Conservation (phyloP, 73 alveolate genomes). For the Paramecium primaurelia region DNA sequence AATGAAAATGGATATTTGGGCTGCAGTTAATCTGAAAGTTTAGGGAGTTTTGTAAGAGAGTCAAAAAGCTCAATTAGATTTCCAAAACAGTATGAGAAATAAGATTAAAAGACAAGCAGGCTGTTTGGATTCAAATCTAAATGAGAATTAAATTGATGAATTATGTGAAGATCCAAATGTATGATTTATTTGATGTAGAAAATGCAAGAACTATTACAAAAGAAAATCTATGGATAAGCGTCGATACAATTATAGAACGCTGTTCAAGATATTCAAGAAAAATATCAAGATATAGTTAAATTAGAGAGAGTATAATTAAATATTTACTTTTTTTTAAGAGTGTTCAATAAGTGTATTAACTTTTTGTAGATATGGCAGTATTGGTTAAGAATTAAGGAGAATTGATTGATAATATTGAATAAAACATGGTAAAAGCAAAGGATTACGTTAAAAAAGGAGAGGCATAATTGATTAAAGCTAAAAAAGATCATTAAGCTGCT, state of each 20-base stretch:
- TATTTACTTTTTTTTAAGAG: not conserved
- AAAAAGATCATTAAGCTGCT: conserved; percentile 34
- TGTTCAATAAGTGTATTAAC: not conserved
- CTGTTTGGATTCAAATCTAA: not conserved
- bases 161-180: conserved; percentile 29
- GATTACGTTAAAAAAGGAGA: conserved; percentile 32
- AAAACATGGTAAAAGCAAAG: conserved; percentile 18
- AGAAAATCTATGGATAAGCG: not conserved
- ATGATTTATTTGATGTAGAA: not conserved
- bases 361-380: conserved; percentile 39
- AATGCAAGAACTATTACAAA: not conserved
- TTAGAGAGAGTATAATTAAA: not conserved
- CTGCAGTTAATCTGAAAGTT: not conserved
- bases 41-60: not conserved
- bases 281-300: not conserved
- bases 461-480: not conserved
- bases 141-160: not conserved
- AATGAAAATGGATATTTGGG: conserved; percentile 31
- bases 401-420: conserved; percentile 33
- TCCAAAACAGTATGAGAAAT: not conserved
- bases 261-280: conserved; percentile 10
- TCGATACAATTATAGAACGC: not conserved
- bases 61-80: not conserved
- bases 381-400: conserved; percentile 40
- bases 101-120: not conserved